phyloP scores from a whole-genome alignment of 306 rosid genomes.

The Clitoria ternatea region DNA sequence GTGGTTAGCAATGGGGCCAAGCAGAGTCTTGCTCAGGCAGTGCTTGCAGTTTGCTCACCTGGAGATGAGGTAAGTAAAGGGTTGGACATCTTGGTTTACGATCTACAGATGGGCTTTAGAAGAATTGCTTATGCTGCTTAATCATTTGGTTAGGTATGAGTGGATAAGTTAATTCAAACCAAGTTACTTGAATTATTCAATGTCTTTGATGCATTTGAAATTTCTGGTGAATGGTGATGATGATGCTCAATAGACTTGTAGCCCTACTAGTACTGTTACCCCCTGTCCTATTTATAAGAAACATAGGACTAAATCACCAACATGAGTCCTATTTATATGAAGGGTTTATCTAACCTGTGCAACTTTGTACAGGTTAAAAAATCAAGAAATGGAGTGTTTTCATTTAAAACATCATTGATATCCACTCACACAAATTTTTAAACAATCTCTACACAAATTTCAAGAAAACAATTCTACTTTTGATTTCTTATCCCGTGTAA shows the following conservation, averaged over 20 bases:
- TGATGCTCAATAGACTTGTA: neutral
- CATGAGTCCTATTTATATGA: too few relatives aligned
- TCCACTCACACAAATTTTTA: too few relatives aligned
- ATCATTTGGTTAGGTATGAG: neutral
- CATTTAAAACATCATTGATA: too few relatives aligned
- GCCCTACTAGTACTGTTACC: too few relatives aligned
- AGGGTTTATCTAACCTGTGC: too few relatives aligned
- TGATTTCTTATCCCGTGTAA: too few relatives aligned
- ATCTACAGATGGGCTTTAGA: neutral
- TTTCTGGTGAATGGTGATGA: neutral
- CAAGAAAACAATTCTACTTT: too few relatives aligned
- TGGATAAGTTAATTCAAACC: neutral
- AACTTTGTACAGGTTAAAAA: too few relatives aligned
- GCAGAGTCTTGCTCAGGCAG: conserved; percentile 77
- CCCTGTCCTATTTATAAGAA: too few relatives aligned
- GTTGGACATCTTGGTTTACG: neutral
- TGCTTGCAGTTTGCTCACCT: conserved; percentile 84
- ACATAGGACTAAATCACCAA: too few relatives aligned
- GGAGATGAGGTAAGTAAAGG: conserved; percentile 71
- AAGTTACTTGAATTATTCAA: neutral
- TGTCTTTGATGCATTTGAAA: neutral
- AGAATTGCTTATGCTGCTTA: neutral
- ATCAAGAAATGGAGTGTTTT: too few relatives aligned
- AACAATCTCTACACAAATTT: too few relatives aligned
- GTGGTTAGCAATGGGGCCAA: conserved; percentile 95